These are phyloP conservation scores for Magnolia changhungtana DNA, from an alignment of 164 flowering plant species.

Conservation along the genomic window DNA sequence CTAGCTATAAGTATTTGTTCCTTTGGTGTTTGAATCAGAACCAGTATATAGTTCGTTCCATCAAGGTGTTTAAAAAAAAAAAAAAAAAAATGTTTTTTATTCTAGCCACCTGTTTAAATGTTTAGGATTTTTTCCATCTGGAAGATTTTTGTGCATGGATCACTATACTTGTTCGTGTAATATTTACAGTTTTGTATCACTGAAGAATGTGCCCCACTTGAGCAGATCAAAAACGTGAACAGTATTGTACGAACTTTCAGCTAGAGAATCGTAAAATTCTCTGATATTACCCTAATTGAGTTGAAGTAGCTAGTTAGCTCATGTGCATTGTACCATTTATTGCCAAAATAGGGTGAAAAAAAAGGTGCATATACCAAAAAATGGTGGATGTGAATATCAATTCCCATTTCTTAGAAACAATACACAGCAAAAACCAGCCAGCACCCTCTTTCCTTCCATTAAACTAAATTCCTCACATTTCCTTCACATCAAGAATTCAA, in stretches of 20 bases:
- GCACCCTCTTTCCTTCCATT: not conserved
- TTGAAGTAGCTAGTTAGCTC: too few species aligned
- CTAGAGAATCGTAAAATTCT: not conserved
- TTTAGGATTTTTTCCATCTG: not conserved
- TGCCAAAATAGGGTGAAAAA: not conserved
- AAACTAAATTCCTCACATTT: not conserved
- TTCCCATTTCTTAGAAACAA: too few species aligned
- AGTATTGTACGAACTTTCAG: not conserved
- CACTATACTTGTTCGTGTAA: too few species aligned
- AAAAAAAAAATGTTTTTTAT: too few species aligned
- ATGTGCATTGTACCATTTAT: not conserved
- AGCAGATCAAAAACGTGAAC: not conserved
- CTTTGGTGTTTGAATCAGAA: too few species aligned
- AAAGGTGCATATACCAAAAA: not conserved
- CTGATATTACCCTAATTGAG: not conserved
- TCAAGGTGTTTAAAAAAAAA: not conserved
- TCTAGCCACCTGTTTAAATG: not conserved
- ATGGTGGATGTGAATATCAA: too few species aligned
- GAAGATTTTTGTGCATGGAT: not conserved
- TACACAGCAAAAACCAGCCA: not conserved
- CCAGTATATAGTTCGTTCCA: not conserved
- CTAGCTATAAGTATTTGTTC: not conserved
- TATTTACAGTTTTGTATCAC: not conserved
- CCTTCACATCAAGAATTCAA: not conserved
- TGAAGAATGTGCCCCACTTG: not conserved